phyloP scores from a whole-genome alignment of 768 basidiomycete species.

The Pulveroboletus sp. region DNA sequence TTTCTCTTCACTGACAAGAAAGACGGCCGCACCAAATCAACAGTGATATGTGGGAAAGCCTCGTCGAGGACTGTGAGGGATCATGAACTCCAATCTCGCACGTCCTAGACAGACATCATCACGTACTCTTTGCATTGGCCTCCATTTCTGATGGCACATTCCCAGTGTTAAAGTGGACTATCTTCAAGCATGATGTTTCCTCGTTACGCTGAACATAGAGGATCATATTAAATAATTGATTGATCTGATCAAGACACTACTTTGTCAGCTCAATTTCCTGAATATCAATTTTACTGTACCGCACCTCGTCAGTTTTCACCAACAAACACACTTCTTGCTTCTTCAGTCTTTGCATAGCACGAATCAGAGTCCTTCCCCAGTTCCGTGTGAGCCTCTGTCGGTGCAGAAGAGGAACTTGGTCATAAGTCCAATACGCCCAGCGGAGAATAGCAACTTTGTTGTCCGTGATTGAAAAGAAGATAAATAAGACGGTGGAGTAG shows the following conservation, averaged over 20 bases:
- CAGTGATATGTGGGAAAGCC: slow-evolving; percentile 59
- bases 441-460: slow-evolving; percentile 52
- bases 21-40: slow-evolving; percentile 46
- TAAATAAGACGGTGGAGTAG: slow-evolving; percentile 50
- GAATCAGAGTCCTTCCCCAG: slow-evolving; percentile 43
- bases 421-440: slow-evolving; percentile 57
- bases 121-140: slow-evolving; percentile 60
- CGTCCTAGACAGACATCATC: background rate
- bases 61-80: slow-evolving; percentile 46
- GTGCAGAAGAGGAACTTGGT: slow-evolving; percentile 52
- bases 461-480: slow-evolving; percentile 45
- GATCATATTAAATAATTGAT: slow-evolving; percentile 58
- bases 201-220: slow-evolving; percentile 65
- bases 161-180: slow-evolving; percentile 59
- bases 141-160: slow-evolving; percentile 67
- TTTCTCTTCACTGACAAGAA: background rate
- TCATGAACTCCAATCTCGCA: background rate
- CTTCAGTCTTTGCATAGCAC: slow-evolving; percentile 42
- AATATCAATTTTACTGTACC: slow-evolving; percentile 1
- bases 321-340: slow-evolving; percentile 56
- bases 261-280: background rate
- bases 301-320: slow-evolving; percentile 62
- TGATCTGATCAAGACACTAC: slow-evolving; percentile 44
- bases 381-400: slow-evolving; percentile 31
- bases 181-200: slow-evolving; percentile 62